Evolutionary conservation across 1,284 basidiomycete genomes (phyloP).

Genomic region (Irpex rosettiformis): DNA sequence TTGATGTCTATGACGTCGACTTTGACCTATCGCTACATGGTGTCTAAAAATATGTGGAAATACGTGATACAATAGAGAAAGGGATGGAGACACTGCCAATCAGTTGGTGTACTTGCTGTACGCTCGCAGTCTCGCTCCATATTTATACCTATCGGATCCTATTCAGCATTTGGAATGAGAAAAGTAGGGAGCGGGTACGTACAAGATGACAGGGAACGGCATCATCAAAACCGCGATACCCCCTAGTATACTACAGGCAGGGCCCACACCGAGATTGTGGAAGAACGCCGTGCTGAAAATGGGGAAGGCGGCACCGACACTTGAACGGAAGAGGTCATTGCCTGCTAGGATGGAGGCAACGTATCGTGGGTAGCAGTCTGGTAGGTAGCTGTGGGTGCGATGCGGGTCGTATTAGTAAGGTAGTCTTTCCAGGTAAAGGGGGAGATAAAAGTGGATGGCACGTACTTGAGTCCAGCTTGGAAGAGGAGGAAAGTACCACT

Average conservation of each 20-base stretch:
- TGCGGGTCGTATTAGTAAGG: too few relatives aligned
- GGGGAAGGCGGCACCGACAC: neutral
- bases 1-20: too few relatives aligned
- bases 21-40: too few relatives aligned
- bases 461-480: conserved; percentile 22
- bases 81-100: too few relatives aligned
- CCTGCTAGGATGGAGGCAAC: conserved; percentile 37
- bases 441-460: neutral
- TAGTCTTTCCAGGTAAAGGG: neutral
- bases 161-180: neutral
- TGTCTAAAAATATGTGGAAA: too few relatives aligned
- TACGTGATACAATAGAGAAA: too few relatives aligned
- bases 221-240: conserved; percentile 29
- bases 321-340: conserved; percentile 31
- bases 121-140: conserved; percentile 11
- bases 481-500: conserved; percentile 31
- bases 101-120: conserved; percentile 13
- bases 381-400: conserved; percentile 33
- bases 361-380: conserved; percentile 31
- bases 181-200: neutral
- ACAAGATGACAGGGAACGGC: conserved; percentile 23
- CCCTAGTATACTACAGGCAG: conserved; percentile 31
- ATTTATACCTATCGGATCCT: conserved; percentile 7
- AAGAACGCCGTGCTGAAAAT: conserved; percentile 24
- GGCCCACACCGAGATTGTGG: conserved; percentile 29